Base-by-base conservation (phyloP, 129 eudicot species). In the Calendula officinalis region DNA sequence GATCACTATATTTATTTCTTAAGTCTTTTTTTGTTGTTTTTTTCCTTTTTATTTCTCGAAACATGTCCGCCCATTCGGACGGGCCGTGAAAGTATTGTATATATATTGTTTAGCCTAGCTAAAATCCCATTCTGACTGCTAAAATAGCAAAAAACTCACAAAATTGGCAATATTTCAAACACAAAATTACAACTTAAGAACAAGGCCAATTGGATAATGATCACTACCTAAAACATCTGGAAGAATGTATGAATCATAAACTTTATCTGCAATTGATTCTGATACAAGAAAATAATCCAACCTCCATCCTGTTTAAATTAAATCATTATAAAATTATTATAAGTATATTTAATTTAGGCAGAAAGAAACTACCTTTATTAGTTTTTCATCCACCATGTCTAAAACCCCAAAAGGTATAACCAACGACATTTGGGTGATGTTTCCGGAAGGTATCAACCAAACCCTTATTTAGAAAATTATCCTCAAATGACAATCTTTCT, bases 361-460 rank as follows among this genome's bases (percentile, higher is more conserved):
- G 32, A 43, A 48, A 17, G 33, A 13, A 45, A 50, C 64, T 75
- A 94, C 99, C 99, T 94, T 54, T 88, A 75, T 94, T 92, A 15
- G 86, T 80, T 78, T 88, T 88, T 62, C 99, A 84, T 13, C 90
- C 99, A 73, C 95, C 95, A 56, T 94, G 99, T 68, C 99, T 79
- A 78, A 83, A 94, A 38, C 97, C 97, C 99, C 99, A 94, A 54
- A 85, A 94, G 33, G 99, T 85, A 67, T 94, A 94, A 62, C 89
- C 99, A 55, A 94, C 95, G 68, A 83, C 92, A 73, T 76, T 79
- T 15, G 99, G 99, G 66, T 94, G 99, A 55, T 80, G 95, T 65
- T 79, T 79, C 80, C 99, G 73, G 66, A 94, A 94, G 33, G 98
- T 94, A 73, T 94, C 99, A 16, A 94, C 86, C 50, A 88, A 88